Evolutionary conservation across 345 rosid genomes (phyloP).

Genomic region (Draba incana): DNA sequence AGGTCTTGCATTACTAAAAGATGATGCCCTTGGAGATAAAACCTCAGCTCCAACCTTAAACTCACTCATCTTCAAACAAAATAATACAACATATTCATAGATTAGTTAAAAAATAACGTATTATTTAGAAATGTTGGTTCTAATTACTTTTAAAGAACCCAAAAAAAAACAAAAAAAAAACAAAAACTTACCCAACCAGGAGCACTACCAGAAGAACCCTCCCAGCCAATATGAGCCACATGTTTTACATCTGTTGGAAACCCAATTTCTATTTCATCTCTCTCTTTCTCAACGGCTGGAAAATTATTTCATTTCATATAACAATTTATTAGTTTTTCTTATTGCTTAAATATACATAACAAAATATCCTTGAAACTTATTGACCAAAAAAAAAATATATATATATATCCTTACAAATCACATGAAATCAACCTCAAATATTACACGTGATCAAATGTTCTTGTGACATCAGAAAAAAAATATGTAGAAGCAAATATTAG

Average conservation of each 20-base stretch:
- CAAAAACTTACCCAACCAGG: constrained; percentile 85
- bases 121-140: neutral
- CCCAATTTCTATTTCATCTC: constrained; percentile 80
- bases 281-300: constrained; percentile 55
- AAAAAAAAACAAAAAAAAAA: no score
- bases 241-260: constrained; percentile 95
- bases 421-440: neutral
- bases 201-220: constrained; percentile 66
- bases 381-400: no score
- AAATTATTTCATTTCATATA: neutral
- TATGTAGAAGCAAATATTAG: no score
- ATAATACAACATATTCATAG: neutral
- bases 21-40: constrained; percentile 53
- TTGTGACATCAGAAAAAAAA: neutral
- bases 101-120: neutral
- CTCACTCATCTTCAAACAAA: constrained; percentile 72
- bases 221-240: constrained; percentile 92
- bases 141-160: neutral
- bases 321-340: neutral
- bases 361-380: neutral
- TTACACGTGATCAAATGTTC: neutral
- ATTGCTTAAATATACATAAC: constrained; percentile 1
- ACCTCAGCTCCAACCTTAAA: constrained; percentile 71
- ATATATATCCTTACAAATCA: neutral
- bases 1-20: constrained; percentile 59